Evolutionary conservation across 495 filamentous ascomycete genomes (phyloP), one percentile per base, ranked within the genome.

Genomic region (Clavariopsis aquatica): DNA sequence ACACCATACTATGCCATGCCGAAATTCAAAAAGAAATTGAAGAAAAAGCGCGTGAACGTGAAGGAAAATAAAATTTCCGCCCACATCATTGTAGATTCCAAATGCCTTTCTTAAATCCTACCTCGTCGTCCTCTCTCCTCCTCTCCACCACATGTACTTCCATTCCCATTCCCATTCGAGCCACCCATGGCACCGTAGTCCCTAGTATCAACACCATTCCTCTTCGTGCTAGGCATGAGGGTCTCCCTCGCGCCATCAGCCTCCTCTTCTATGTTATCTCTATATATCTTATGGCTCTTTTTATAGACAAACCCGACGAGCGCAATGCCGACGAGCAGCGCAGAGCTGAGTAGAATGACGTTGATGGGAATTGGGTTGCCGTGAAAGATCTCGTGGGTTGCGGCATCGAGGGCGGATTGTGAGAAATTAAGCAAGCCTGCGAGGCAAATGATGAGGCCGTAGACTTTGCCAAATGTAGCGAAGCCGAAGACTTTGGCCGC

Each of bases 401-500:
- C 65, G 57, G 85, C 85, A 74, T 97, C 94, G 27, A 98, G 78
- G 0, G 82, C 92, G 10, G 86, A 85, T 78, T 98, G 93, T 19
- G 82, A 84, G 69, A 98, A 93, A 74, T 96, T 96, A 52, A 93
- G 81, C 12, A 98, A 69, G 6, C 94, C 94, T 1, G 92, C 87
- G 2, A 94, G 73, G 71, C 91, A 96, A 62, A 97, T 97, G 58
- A 96, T 87, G 8, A 92, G 81, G n/a, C 94, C 94, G 73, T 98
- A 97, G 26, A 98, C 91, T 59, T 89, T 96, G 26, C 93, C 93
- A 66, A 97, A 98, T 0, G 93, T 96, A 63, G 85, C 85, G 77
- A 96, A 96, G 8, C 94, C 93, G 74, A 98, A 98, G 31, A 98
- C 93, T 76, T 97, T 97, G 29, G 92, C 93, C 46, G 86, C 80